phyloP scores from a whole-genome alignment of 176 grass and related monocot genomes.

The Areca catechu region DNA sequence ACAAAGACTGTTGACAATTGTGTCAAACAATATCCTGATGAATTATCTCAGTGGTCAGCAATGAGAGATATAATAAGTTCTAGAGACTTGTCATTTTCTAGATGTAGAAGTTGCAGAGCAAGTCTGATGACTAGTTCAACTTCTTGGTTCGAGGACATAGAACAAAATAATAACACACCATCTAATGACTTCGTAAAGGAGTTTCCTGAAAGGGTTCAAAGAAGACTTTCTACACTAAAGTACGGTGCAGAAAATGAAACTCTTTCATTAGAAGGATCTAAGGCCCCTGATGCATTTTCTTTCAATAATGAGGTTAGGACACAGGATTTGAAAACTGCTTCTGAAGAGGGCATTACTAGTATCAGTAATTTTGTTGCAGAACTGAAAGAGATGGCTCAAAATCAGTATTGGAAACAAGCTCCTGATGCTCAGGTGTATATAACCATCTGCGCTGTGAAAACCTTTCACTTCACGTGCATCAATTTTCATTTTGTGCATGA shows the following conservation, averaged over 20 bases:
- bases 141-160: slow-evolving; percentile 43
- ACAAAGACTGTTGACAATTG: slow-evolving; percentile 22
- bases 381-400: slow-evolving; percentile 24
- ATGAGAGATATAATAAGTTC: slow-evolving; percentile 37
- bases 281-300: slow-evolving; percentile 19
- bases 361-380: slow-evolving; percentile 1
- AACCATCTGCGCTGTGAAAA: neutral
- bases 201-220: slow-evolving; percentile 27
- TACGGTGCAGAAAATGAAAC: slow-evolving; percentile 21
- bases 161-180: slow-evolving; percentile 30
- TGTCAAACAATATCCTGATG: slow-evolving; percentile 28
- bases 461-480: too few relatives aligned
- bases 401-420: slow-evolving; percentile 7
- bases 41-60: slow-evolving; percentile 24
- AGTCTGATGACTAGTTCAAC: slow-evolving; percentile 61
- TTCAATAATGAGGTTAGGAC: slow-evolving; percentile 13
- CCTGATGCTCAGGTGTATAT: slow-evolving; percentile 28
- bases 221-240: slow-evolving; percentile 29
- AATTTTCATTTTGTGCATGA: too few relatives aligned
- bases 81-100: slow-evolving; percentile 30
- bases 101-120: slow-evolving; percentile 76
- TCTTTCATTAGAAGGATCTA: slow-evolving; percentile 13
- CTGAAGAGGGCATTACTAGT: slow-evolving; percentile 23
- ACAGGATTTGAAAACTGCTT: neutral
- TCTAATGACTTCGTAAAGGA: slow-evolving; percentile 29